Conservation (phyloP, 2,329 filamentous ascomycete genomes). For the Xylariales sp. region DNA sequence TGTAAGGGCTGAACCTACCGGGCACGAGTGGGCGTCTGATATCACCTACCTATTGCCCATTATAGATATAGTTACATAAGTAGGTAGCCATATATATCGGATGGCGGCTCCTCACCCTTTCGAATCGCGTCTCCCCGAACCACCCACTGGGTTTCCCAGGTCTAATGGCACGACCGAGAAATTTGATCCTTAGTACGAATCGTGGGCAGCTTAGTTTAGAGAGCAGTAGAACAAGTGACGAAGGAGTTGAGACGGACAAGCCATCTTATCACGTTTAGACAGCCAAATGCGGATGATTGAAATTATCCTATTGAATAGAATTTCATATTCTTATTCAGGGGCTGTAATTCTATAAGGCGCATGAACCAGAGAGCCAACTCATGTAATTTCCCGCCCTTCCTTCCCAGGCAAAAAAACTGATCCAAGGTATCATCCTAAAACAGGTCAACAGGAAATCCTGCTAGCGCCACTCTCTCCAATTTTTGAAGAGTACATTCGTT, state of each 20-base stretch:
- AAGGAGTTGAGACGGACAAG: background rate
- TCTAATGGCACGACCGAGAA: background rate
- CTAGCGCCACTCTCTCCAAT: background rate
- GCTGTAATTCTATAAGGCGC: background rate
- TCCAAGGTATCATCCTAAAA: conserved; percentile 17
- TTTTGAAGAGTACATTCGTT: conserved; percentile 6
- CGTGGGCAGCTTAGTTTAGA: too few relatives aligned
- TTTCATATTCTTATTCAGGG: background rate
- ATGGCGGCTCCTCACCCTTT: too few relatives aligned
- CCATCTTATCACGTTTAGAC: too few relatives aligned
- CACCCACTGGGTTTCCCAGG: too few relatives aligned
- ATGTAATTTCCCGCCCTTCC: background rate
- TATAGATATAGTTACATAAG: too few relatives aligned
- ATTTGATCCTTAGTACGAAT: background rate
- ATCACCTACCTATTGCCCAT: too few relatives aligned
- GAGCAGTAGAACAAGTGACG: background rate
- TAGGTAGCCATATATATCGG: too few relatives aligned
- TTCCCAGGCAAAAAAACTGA: background rate
- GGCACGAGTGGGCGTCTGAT: too few relatives aligned
- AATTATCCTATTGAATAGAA: background rate
- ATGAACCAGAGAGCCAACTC: background rate
- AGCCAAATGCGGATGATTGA: background rate
- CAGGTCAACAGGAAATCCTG: background rate
- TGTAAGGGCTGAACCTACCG: too few relatives aligned
- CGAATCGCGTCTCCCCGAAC: too few relatives aligned